These are phyloP conservation scores for Lizanozyma gosingica DNA, from an alignment of 1,139 yeast species.

Conservation along the genomic window DNA sequence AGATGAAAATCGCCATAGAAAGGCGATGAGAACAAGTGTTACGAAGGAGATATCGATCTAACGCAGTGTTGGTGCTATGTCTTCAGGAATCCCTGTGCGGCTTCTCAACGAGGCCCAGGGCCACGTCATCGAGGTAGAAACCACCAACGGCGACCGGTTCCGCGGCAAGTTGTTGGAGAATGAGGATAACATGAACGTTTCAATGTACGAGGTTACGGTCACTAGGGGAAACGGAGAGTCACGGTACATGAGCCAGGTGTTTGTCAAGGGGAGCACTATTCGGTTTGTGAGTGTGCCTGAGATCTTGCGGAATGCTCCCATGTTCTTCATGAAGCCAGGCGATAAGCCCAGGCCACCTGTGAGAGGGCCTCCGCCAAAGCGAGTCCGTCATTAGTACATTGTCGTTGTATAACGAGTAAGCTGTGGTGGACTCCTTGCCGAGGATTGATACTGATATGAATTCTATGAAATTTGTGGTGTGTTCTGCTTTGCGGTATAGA, in stretches of 20 bases:
- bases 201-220: slow-evolving; percentile 35
- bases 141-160: slow-evolving; percentile 37
- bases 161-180: slow-evolving; percentile 39
- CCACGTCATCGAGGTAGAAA: slow-evolving; percentile 34
- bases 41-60: too few relatives aligned
- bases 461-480: too few relatives aligned
- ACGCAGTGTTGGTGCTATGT: slow-evolving; percentile 14
- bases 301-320: slow-evolving; percentile 37
- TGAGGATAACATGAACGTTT: slow-evolving; percentile 41
- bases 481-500: too few relatives aligned
- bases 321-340: slow-evolving; percentile 38
- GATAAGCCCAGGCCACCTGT: slow-evolving; percentile 42
- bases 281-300: slow-evolving; percentile 38
- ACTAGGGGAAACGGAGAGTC: slow-evolving; percentile 34
- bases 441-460: too few relatives aligned
- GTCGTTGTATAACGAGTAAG: too few relatives aligned
- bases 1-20: too few relatives aligned
- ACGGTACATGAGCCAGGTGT: slow-evolving; percentile 37
- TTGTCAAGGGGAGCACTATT: slow-evolving; percentile 40
- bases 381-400: slow-evolving; percentile 7
- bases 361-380: slow-evolving; percentile 35
- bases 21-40: too few relatives aligned
- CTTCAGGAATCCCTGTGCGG: slow-evolving; percentile 39
- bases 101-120: slow-evolving; percentile 43
- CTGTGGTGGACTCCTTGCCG: too few relatives aligned